These are phyloP conservation scores for Elasticomyces elasticus DNA, from an alignment of 495 filamentous ascomycete species.

Conservation along the genomic window DNA sequence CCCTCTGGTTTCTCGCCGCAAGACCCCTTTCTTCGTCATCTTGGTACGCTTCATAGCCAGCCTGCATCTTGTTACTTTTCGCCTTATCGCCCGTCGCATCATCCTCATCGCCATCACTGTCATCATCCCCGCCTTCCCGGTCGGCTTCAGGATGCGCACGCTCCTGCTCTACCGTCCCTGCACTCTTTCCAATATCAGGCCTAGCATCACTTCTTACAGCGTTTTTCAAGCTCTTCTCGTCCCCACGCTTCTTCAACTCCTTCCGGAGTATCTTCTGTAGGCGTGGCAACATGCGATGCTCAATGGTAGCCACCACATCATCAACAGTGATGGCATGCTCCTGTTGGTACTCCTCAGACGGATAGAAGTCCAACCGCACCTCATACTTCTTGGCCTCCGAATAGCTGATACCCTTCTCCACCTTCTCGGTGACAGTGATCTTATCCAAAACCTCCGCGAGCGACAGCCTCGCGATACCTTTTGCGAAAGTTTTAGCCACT, in stretches of 20 bases:
- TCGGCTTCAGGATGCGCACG: constrained; percentile 34
- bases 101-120: constrained; percentile 66
- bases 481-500: constrained; percentile 72
- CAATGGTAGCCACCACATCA: constrained; percentile 70
- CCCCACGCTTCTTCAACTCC: constrained; percentile 68
- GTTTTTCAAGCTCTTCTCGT: constrained; percentile 46
- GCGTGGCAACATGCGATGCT: constrained; percentile 62
- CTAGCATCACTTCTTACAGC: constrained; percentile 52
- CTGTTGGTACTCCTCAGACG: constrained; percentile 64
- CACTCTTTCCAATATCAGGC: constrained; percentile 70
- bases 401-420: constrained; percentile 56
- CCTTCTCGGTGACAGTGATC: constrained; percentile 64
- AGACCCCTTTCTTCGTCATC: constrained; percentile 75
- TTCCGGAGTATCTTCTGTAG: constrained; percentile 58
- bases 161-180: constrained; percentile 57
- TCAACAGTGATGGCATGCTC: constrained; percentile 72
- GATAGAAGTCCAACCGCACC: constrained; percentile 74
- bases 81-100: constrained; percentile 77
- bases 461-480: constrained; percentile 80
- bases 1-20: constrained; percentile 44
- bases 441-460: constrained; percentile 80
- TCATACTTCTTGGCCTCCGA: constrained; percentile 72
- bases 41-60: constrained; percentile 84
- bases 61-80: constrained; percentile 61
- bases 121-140: constrained; percentile 47